Evolutionary conservation across 1,284 basidiomycete genomes (phyloP).

Genomic region (Leccinum subatratum): DNA sequence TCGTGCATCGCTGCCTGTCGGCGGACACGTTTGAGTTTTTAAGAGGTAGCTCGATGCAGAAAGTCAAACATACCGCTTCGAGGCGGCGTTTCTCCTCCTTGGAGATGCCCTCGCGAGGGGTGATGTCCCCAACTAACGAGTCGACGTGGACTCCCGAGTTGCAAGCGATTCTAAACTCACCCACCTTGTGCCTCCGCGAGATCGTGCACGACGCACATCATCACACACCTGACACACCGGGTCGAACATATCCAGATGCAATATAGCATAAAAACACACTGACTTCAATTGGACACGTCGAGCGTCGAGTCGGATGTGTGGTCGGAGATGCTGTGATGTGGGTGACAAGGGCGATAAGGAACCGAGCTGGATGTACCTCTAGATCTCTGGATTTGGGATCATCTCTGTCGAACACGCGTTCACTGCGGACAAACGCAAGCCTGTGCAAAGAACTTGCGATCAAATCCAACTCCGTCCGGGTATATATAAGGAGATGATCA

Average conservation of each 20-base stretch:
- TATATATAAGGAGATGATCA: too few species aligned
- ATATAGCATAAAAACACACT: slow-evolving; percentile 14
- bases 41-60: not conserved
- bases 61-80: slow-evolving; percentile 50
- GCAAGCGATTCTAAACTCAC: not conserved
- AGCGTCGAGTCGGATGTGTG: slow-evolving; percentile 58
- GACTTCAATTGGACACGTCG: slow-evolving; percentile 67
- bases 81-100: slow-evolving; percentile 76
- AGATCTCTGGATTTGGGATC: too few species aligned
- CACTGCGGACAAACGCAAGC: too few species aligned
- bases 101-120: slow-evolving; percentile 82
- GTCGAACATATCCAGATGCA: not conserved
- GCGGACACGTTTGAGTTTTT: too few species aligned
- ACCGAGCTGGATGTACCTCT: too few species aligned
- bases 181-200: slow-evolving; percentile 89
- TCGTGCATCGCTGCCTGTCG: slow-evolving; percentile 83
- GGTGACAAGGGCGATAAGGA: too few species aligned
- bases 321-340: too few species aligned
- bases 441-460: too few species aligned
- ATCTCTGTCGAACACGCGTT: too few species aligned
- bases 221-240: slow-evolving; percentile 63
- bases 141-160: slow-evolving; percentile 4
- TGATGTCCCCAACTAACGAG: slow-evolving; percentile 80
- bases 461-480: too few species aligned
- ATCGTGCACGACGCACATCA: slow-evolving; percentile 91